Evolutionary conservation across 164 flowering plant genomes (phyloP), one percentile per base, ranked within the genome.

Genomic region (Houttuynia cordata): DNA sequence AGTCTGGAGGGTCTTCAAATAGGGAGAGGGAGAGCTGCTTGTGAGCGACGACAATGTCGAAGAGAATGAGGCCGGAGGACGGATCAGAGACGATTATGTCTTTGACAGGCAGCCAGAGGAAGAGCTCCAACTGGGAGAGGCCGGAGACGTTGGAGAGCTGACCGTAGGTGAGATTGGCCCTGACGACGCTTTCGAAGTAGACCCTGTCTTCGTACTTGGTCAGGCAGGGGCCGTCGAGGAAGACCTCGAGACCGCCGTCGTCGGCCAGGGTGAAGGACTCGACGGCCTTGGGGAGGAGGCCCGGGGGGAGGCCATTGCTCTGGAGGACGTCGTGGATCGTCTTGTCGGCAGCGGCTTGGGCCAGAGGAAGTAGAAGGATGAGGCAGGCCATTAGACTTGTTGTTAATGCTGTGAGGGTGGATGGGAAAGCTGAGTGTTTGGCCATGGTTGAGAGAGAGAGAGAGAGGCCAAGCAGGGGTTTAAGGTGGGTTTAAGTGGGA

Each of bases 61-160:
- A 78, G 60, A 87, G 62, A 1, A 91, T 91, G 24, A 91, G 59
- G 2, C 97, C 97, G 7, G 96, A 87, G 4, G 40, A 62, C 0
- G 91, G 96, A 23, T 87, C 96, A 49, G 74, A 75, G 21, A 91
- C 84, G 8, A 75, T 75, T 65, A 91, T 91, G 24, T 76, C 96
- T 56, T 79, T 86, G 10, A 91, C 86, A 0, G 96, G 97, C 5
- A 91, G 65, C 97, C 97, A 91, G 0, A 91, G 63, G 52, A 91
- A 91, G 42, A 91, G 88, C 71, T 91, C 97, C 69, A 87, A 89
- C 59, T 87, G 96, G 4, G 81, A 65, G 40, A 91, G 66, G 3
- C 97, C 97, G 30, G 60, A 75, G 8, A 91, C 78, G 0, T 85
- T 93, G 1, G 67, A 70, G 24, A 91, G 79, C 54, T 79, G 77